Evolutionary conservation across 345 rosid genomes (phyloP), one percentile per base, ranked within the genome.

Genomic region (Eutrema yunnanense): DNA sequence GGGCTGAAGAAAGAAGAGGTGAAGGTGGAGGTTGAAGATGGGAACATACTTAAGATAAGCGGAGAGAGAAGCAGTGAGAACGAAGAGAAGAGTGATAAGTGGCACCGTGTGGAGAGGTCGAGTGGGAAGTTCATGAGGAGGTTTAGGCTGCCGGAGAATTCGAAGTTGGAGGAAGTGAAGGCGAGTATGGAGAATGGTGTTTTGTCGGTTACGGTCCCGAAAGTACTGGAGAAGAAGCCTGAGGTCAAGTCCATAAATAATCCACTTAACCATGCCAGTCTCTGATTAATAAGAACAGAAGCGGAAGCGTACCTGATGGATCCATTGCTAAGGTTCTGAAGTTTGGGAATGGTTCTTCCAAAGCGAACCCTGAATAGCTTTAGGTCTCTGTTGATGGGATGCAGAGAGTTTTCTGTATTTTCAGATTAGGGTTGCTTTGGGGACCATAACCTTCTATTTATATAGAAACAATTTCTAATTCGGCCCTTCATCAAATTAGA

Each of bases 11-110:
- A 77, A 34, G 81, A 81, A 55, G 81, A 81, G 3, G 81, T 81
- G 41, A 81, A 81, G n/a, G 84, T 81, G 13, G 82, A 78, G 67
- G 80, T 81, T 6, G 80, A 78, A 27, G 82, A 81, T 3, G 78
- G 75, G 0, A 72, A 68, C n/a, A 54, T 78, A 12, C 75, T 78
- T 46, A 78, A 81, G 73, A 81, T 78, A 6, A 75, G 80, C 1
- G 82, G 84, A 9, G 78, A 78, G 62, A 78, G 80, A 38, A 63
- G 64, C 50, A 56, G 46, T 2, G 84, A 74, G 66, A 50, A 71
- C 0, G 82, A 78, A 36, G 80, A 81, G 69, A 78, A 74, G 78
- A 81, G 14, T 54, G 82, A 80, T 52, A 73, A 51, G 78, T 80
- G 83, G 83, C 83, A 77, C 67, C 79, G 80, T 8, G 74, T 75